These are phyloP conservation scores for Eremothecium sinecaudum DNA, from an alignment of 1,139 yeast genomes.

Conservation along the genomic window DNA sequence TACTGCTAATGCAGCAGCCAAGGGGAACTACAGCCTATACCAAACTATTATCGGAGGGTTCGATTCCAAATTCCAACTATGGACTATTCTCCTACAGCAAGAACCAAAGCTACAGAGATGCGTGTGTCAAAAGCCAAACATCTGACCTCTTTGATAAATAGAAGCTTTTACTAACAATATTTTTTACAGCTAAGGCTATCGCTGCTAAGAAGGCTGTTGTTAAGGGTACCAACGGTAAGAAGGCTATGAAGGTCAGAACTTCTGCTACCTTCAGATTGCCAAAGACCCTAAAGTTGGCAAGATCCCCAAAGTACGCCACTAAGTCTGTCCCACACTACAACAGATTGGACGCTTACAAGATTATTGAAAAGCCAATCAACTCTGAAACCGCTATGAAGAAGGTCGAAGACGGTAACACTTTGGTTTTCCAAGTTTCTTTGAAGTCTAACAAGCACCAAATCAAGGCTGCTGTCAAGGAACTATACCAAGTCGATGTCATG, in stretches of 20 bases:
- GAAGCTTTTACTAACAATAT: slow-evolving; percentile 10
- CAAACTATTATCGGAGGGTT: no score
- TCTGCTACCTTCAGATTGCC: slow-evolving; percentile 94
- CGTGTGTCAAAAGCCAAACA: no score
- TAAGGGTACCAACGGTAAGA: slow-evolving; percentile 92
- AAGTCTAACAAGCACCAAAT: slow-evolving; percentile 97
- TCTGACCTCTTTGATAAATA: no score
- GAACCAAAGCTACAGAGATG: no score
- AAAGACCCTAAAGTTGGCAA: slow-evolving; percentile 89
- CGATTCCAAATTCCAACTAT: no score
- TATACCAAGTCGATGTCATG: slow-evolving; percentile 90
- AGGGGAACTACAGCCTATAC: neutral
- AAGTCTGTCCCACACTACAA: slow-evolving; percentile 96
- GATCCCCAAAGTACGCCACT: slow-evolving; percentile 91
- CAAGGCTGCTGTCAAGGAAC: slow-evolving; percentile 96
- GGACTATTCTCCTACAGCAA: no score
- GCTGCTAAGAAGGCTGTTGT: slow-evolving; percentile 98
- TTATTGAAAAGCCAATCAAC: slow-evolving; percentile 91
- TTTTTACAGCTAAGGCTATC: slow-evolving; percentile 59
- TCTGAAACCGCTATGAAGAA: slow-evolving; percentile 99
- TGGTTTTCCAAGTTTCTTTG: slow-evolving; percentile 95
- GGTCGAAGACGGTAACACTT: slow-evolving; percentile 98
- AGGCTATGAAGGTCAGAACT: slow-evolving; percentile 90
- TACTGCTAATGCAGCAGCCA: neutral
- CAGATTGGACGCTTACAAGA: slow-evolving; percentile 94